Evolutionary conservation across 75 land plant genomes (phyloP).

Genomic region (Cupressus sempervirens): DNA sequence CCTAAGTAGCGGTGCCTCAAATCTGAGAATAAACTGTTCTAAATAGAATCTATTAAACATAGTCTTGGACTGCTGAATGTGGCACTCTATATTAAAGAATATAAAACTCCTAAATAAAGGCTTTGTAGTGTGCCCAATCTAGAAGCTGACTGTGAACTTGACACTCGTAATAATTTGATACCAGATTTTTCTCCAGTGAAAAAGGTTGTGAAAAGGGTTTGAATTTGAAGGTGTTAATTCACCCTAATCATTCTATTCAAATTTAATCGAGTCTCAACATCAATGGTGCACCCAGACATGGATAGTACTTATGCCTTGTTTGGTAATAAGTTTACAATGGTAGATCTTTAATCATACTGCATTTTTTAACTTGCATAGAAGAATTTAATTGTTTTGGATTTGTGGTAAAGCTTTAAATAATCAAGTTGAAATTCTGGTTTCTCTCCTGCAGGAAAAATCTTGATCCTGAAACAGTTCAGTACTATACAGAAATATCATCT

Average conservation of each 20-base stretch:
- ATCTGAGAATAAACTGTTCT: too few relatives aligned
- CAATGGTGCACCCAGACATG: background rate
- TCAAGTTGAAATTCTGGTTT: background rate
- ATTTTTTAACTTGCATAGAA: background rate
- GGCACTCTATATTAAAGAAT: too few relatives aligned
- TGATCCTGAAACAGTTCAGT: slow-evolving; percentile 73
- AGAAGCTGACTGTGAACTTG: too few relatives aligned
- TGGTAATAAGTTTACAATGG: background rate
- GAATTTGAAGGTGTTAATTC: background rate
- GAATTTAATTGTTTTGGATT: background rate
- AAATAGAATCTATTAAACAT: too few relatives aligned
- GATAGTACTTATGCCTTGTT: background rate
- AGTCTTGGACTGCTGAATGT: too few relatives aligned
- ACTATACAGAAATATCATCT: slow-evolving; percentile 71
- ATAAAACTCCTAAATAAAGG: too few relatives aligned
- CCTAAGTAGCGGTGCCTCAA: too few relatives aligned
- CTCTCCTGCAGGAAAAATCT: slow-evolving; percentile 53
- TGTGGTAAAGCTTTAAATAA: background rate
- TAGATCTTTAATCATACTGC: background rate
- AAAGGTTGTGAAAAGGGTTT: background rate
- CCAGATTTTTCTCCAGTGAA: background rate
- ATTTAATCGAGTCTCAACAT: background rate
- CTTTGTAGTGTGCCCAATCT: too few relatives aligned
- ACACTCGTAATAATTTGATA: too few relatives aligned
- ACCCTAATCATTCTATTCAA: background rate